Percentiles rank a stretch among this genome's conserved stretches.
These are phyloP conservation scores for Sideroxylon spinosum DNA, from an alignment of 179 eudicot genomes.

Conservation along the genomic window DNA sequence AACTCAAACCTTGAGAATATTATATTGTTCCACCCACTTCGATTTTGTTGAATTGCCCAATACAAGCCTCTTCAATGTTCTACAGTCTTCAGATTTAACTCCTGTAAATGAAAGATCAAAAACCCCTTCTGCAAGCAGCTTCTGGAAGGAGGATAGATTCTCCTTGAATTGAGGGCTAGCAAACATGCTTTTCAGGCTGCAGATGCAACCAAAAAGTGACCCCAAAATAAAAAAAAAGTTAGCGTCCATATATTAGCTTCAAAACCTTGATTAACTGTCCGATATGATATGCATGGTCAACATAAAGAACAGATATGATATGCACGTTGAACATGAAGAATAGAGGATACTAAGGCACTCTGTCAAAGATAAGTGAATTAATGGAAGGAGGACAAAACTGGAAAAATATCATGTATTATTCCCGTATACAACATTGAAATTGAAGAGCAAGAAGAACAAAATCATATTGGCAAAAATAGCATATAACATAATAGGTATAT, in stretches of 20 bases:
- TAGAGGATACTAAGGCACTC: neutral
- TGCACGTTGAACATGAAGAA: no score
- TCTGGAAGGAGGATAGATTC: conserved; percentile 62
- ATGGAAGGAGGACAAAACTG: neutral
- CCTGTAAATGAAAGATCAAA: conserved; percentile 52
- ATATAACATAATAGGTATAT: neutral
- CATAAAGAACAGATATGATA: no score
- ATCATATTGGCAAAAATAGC: neutral
- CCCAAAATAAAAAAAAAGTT: neutral
- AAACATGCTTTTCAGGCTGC: conserved; percentile 69
- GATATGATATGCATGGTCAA: neutral
- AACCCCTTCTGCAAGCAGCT: conserved; percentile 74
- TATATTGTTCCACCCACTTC: conserved; percentile 76
- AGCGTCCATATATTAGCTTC: neutral
- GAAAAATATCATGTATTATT: neutral
- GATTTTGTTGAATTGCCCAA: conserved; percentile 48
- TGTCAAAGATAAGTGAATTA: neutral
- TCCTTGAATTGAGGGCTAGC: conserved; percentile 56
- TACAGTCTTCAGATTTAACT: conserved; percentile 48
- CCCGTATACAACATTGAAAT: neutral
- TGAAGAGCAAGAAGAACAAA: neutral
- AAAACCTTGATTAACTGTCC: neutral
- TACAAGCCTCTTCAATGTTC: conserved; percentile 55
- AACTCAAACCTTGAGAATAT: conserved; percentile 56
- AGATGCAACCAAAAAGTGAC: conserved; percentile 17